Base-by-base conservation (phyloP, 2,329 filamentous ascomycete genomes). In the Didymella keratinophila region DNA sequence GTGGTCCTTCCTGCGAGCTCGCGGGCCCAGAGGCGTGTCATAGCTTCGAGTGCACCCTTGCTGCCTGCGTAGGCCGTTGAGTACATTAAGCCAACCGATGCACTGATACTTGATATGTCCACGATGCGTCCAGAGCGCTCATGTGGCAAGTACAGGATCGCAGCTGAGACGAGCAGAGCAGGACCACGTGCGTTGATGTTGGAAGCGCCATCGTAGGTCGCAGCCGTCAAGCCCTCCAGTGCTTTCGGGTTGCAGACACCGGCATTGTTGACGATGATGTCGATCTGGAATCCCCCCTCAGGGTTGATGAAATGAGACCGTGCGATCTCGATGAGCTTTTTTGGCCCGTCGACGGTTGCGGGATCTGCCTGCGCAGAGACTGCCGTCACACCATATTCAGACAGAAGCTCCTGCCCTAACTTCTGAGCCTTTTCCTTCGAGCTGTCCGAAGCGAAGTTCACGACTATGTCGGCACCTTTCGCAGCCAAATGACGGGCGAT, bases 41-140 rank as follows among this genome's bases (percentile, higher is more conserved):
- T 41, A n/a, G 36, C 47, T 41, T 50, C 47, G 16, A 50, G 47
- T 14, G 47, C 25, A 5, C 21, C 47, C 25, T 50, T 50, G 34
- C 34, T 50, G 25, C 25, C 48, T 14, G 48, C 48, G 18, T 51
- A 51, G 7, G 37, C 37, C 2, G 48, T 42, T 9, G 48, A 41
- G n/a, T 51, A 51, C 37, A 37, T n/a, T 16, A 39, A 20, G 8
- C 16, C 46, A 11, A 39, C 23, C 1, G 34, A 37, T 11, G 36
- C 18, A 14, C 46, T 34, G 5, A 39, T 49, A 14, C 32, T 39
- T 3, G 46, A 39, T 21, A 49, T 39, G 8, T 28, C 18, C 6
- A 39, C 34, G 3, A 49, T 49, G 9, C 46, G 32, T 20, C 34
- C 46, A 27, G 34, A 49, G 21, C 36, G 34, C 8, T 49, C 32